Evolutionary conservation across 345 rosid genomes (phyloP).

Genomic region (Brassica juncea): DNA sequence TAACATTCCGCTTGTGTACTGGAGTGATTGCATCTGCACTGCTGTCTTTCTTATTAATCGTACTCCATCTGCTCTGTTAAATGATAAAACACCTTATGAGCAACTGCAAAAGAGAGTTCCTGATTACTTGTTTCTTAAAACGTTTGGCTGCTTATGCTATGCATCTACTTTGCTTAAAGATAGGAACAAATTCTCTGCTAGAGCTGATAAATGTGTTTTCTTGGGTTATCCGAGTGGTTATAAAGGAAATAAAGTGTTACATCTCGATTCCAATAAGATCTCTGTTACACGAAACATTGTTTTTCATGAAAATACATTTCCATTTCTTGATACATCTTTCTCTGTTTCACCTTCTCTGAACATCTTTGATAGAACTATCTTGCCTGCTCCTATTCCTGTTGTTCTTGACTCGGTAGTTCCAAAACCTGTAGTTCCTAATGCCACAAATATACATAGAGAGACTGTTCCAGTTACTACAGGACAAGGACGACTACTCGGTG

Average conservation of each 20-base stretch:
- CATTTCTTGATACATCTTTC: not conserved
- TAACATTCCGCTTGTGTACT: not conserved
- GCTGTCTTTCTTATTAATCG: not conserved
- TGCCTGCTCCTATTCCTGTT: not conserved
- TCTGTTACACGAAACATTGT: not conserved
- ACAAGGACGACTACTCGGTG: not conserved
- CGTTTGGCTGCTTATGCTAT: not conserved
- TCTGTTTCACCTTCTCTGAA: not conserved
- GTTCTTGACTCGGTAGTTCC: too few species aligned
- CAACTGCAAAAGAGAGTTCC: not conserved
- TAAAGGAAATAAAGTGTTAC: not conserved
- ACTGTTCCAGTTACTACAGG: too few species aligned
- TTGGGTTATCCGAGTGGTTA: not conserved
- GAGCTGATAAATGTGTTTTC: not conserved
- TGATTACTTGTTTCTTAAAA: not conserved
- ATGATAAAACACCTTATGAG: too few species aligned
- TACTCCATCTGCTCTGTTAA: not conserved
- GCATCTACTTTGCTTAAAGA: not conserved
- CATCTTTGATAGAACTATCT: not conserved
- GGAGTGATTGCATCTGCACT: not conserved
- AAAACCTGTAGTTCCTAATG: too few species aligned
- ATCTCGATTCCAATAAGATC: not conserved
- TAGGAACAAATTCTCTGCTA: not conserved
- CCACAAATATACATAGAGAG: too few species aligned
- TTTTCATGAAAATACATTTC: not conserved